Evolutionary conservation across 106 monocot species (phyloP), one percentile per base, ranked within the genome.

Genomic region (Dioscorea zingiberensis): DNA sequence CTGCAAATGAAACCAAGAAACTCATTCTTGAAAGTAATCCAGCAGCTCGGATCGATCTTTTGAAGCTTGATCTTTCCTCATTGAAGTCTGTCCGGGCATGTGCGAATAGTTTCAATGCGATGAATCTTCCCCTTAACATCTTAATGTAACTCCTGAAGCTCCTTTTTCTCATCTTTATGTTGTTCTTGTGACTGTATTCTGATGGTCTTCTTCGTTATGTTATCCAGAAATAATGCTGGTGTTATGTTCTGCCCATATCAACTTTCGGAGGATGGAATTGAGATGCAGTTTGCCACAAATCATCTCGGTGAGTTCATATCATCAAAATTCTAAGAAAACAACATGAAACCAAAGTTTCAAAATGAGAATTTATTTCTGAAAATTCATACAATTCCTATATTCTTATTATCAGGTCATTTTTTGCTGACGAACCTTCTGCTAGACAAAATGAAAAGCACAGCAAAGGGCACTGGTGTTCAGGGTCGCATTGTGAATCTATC

Each of bases 261-360:
- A 47, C 79, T 89, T 23, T 83, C 91, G 24, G 83, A 86, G 44
- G 92, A 97, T 71, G 87, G 87, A 21, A 68, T 92, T 4, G 97
- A 97, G 68, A 77, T 88, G 85, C 91, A 91, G 16, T 97, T 97
- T 62, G 95, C 88, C 23, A 91, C 95, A 13, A 97, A 89, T 71
- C 85, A 97, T 69, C 78, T 97, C 13, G 91, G 94, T 87, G 68
- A 65, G 51, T 16, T 4, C 25, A 18, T 54, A 4, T n/a, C 56
- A 4, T 16, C n/a, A 46, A 17, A 8, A 18, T 32, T 14, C 6
- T 56, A 21, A 18, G 29, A 18, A 55, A 15, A 18, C 54, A 53
- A 44, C 30, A 13, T 14, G 17, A 21, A 22, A 48, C 0, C 13
- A 3, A 6, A 13, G 48, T 38, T 38, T 38, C 10, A 10, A 38